These are phyloP conservation scores for Puccinellia tenuiflora DNA, from an alignment of 176 grass and related monocot genomes.

Conservation along the genomic window DNA sequence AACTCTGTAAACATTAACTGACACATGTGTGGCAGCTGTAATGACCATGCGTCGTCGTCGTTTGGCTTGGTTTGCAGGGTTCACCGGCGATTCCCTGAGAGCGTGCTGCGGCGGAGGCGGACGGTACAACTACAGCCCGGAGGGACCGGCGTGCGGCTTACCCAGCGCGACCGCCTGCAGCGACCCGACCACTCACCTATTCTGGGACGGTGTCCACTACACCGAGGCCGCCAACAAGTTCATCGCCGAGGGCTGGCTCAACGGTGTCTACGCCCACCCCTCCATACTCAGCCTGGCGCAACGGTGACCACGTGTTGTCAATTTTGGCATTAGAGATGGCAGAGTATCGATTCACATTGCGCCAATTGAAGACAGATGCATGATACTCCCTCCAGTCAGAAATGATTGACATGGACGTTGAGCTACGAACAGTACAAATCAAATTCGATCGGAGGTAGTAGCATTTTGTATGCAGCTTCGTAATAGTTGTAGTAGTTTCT, in stretches of 20 bases:
- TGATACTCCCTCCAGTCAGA: neutral
- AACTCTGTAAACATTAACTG: neutral
- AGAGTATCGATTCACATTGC: neutral
- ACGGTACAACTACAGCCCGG: conserved; percentile 43
- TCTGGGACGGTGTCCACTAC: conserved; percentile 60
- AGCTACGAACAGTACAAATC: too few species aligned
- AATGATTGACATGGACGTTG: too few species aligned
- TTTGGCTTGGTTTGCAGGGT: conserved; percentile 29
- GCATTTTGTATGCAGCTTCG: too few species aligned
- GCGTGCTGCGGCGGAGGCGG: conserved; percentile 62
- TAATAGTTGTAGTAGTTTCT: too few species aligned
- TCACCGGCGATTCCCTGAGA: conserved; percentile 29
- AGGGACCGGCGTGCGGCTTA: conserved; percentile 20
- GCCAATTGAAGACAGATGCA: neutral
- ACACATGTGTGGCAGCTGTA: neutral
- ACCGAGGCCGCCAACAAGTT: conserved; percentile 52
- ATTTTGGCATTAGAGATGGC: neutral
- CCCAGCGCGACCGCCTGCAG: conserved; percentile 24
- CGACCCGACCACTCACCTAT: conserved; percentile 27
- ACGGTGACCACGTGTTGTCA: neutral
- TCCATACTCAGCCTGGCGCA: conserved; percentile 30
- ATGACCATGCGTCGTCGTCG: neutral
- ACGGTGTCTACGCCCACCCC: conserved; percentile 42
- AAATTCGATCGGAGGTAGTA: too few species aligned
- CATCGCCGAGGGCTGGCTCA: conserved; percentile 43